phyloP scores from a whole-genome alignment of 768 basidiomycete genomes.

The Lactarius vividus region DNA sequence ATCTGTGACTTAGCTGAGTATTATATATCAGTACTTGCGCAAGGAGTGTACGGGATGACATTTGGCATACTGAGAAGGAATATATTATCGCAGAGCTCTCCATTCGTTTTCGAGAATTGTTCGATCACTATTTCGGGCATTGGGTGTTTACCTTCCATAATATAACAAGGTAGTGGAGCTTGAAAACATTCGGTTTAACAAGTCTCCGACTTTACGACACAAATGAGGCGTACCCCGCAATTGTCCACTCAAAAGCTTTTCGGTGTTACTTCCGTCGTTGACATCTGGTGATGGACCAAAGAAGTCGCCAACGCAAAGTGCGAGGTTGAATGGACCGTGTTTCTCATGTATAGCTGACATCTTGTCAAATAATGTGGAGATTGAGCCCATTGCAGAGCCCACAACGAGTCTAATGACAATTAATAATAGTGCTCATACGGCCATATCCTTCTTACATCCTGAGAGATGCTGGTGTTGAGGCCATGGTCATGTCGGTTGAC shows the following conservation, averaged over 20 bases:
- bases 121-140: constrained; percentile 72
- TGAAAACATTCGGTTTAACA: constrained; percentile 11
- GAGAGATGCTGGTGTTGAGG: constrained; percentile 3
- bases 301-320: constrained; percentile 82
- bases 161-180: constrained; percentile 90
- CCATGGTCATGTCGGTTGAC: background rate
- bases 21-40: constrained; percentile 13
- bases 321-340: constrained; percentile 89
- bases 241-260: constrained; percentile 60
- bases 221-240: constrained; percentile 52
- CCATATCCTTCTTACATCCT: constrained; percentile 12
- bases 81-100: constrained; percentile 78
- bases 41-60: background rate
- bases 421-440: background rate
- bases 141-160: constrained; percentile 82
- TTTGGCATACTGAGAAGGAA: constrained; percentile 73
- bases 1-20: constrained; percentile 73
- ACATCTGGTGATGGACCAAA: constrained; percentile 50
- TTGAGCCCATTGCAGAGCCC: constrained; percentile 73
- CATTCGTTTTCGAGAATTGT: constrained; percentile 71
- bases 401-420: constrained; percentile 57
- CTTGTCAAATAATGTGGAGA: constrained; percentile 75
- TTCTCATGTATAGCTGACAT: constrained; percentile 83
- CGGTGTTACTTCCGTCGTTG: constrained; percentile 46
- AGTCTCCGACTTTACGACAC: background rate